phyloP scores from a whole-genome alignment of 2,329 filamentous ascomycete genomes.

The Aureobasidium sp. region DNA sequence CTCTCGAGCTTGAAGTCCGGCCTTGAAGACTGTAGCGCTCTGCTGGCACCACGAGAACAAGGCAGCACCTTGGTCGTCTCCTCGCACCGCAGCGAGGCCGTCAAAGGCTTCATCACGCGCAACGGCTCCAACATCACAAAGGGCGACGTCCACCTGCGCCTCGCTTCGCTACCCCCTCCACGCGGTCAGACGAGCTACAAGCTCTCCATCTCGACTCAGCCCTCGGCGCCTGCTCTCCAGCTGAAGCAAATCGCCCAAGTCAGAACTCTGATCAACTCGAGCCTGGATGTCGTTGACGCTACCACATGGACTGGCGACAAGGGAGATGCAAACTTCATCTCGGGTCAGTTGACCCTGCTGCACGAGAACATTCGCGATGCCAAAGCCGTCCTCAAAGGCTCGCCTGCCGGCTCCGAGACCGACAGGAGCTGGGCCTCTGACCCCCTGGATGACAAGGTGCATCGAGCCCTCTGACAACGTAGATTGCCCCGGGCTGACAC shows the following conservation, averaged over 20 bases:
- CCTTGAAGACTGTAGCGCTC: constrained; percentile 77
- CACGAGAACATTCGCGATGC: constrained; percentile 55
- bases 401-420: constrained; percentile 31
- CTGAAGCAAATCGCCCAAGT: constrained; percentile 64
- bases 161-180: constrained; percentile 55
- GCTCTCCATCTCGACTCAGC: constrained; percentile 42
- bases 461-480: background rate
- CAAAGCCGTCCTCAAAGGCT: constrained; percentile 48
- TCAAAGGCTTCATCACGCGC: constrained; percentile 51
- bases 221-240: constrained; percentile 48
- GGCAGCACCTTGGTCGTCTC: constrained; percentile 85
- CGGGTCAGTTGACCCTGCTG: constrained; percentile 48
- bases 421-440: constrained; percentile 48
- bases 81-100: constrained; percentile 65
- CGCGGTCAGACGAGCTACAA: constrained; percentile 43
- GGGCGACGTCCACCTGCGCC: constrained; percentile 69
- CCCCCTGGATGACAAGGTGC: constrained; percentile 48
- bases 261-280: constrained; percentile 69
- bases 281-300: constrained; percentile 73
- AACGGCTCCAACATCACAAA: constrained; percentile 87
- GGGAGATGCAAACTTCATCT: constrained; percentile 49
- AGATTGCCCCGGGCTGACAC: background rate
- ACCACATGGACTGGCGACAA: constrained; percentile 63
- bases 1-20: constrained; percentile 56
- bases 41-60: constrained; percentile 75